Percentiles rank a stretch among this genome's conserved stretches.
Conservation (phyloP, 108 stramenopile genomes). For the Skeletonema marinoi region DNA sequence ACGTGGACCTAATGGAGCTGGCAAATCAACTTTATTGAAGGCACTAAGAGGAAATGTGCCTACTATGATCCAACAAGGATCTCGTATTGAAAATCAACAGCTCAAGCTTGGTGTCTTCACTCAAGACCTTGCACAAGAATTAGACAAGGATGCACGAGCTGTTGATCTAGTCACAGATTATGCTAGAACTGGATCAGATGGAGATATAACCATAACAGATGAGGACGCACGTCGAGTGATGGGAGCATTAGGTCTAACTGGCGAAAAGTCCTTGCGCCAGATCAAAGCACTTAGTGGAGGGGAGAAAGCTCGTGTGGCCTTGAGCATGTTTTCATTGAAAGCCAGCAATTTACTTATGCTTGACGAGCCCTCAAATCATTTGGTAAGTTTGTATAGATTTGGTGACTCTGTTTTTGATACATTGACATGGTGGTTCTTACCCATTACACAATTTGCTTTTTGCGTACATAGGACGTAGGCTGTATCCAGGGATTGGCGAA, state of each 20-base stretch:
- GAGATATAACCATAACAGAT: conserved; percentile 63
- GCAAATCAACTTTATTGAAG: conserved; percentile 82
- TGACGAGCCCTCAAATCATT: conserved; percentile 49
- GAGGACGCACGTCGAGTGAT: conserved; percentile 57
- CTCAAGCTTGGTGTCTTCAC: conserved; percentile 59
- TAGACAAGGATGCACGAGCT: conserved; percentile 54
- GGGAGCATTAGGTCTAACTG: conserved; percentile 71
- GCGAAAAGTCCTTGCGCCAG: conserved; percentile 27
- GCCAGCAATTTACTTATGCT: conserved; percentile 62
- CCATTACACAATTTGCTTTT: no score
- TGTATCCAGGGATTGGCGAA: conserved; percentile 63
- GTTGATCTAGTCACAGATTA: conserved; percentile 64
- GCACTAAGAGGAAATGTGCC: conserved; percentile 71
- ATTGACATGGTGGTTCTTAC: no score
- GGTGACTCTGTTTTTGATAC: no score
- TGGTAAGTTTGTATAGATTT: neutral
- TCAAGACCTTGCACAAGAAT: conserved; percentile 83
- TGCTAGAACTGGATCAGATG: conserved; percentile 53
- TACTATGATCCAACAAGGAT: conserved; percentile 40
- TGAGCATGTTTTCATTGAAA: conserved; percentile 70
- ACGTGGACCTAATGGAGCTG: conserved; percentile 81
- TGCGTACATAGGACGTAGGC: neutral
- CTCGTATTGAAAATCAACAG: conserved; percentile 56
- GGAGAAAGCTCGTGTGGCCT: conserved; percentile 73
- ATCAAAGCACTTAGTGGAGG: conserved; percentile 61